phyloP scores from a whole-genome alignment of 768 basidiomycete genomes.

The Neoboletus subvelutipes region DNA sequence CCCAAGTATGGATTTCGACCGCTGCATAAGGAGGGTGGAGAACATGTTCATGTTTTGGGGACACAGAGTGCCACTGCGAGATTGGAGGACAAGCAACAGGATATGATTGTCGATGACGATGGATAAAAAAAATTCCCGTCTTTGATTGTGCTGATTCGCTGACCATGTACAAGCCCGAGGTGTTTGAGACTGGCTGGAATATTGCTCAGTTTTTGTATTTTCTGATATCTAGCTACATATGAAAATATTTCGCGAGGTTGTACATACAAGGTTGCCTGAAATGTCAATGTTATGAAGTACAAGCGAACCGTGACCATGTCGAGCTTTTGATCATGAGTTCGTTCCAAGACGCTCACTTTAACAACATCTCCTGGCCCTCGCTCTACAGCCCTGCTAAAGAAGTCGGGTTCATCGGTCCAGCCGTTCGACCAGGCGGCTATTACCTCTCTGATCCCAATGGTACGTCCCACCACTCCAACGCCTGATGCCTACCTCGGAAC shows the following conservation, averaged over 20 bases:
- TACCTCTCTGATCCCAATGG: conserved; percentile 39
- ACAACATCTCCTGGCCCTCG: conserved; percentile 35
- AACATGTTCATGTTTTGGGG: conserved; percentile 1
- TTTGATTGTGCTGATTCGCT: background rate
- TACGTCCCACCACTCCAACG: conserved; percentile 3
- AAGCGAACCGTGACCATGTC: no score
- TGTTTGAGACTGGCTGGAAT: background rate
- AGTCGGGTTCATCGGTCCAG: conserved; percentile 25
- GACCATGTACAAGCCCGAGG: background rate
- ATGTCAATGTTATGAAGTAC: no score
- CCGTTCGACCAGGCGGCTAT: conserved; percentile 32
- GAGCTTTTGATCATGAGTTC: no score
- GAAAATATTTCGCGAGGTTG: background rate
- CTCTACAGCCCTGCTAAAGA: conserved; percentile 40
- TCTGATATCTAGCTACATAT: background rate
- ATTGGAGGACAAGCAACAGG: conserved; percentile 5
- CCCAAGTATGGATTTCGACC: conserved; percentile 18
- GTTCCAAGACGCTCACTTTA: conserved; percentile 6
- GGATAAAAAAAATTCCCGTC: background rate
- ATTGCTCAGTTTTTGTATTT: background rate
- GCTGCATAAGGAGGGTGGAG: conserved; percentile 2
- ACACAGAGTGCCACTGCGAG: background rate
- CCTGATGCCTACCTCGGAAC: no score
- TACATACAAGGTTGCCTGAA: no score
- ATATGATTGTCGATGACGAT: conserved; percentile 21